Base-by-base conservation (phyloP, 352 stramenopile species). In the Phytopythium litorale region DNA sequence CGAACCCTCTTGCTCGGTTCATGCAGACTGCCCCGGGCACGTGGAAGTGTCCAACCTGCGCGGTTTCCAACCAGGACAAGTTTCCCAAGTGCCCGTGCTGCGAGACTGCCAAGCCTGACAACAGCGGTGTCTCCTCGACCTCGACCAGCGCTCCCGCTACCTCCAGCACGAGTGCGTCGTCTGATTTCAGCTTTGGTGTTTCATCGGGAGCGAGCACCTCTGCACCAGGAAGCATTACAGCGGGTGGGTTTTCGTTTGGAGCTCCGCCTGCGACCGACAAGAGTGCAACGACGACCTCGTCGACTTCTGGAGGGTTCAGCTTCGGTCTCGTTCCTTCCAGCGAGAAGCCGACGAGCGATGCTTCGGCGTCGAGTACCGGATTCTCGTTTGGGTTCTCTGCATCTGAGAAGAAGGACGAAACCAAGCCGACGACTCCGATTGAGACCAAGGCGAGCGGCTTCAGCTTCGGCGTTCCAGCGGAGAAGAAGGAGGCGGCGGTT, bases 31-130 rank as follows among this genome's bases (percentile, higher is more conserved):
- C 72, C 11, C 67, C 78, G n/a, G 86, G 84, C 38, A 86, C 83
- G 58, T 95, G 86, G 86, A 92, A 87, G 53, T 95, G 86, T 32
- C 79, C 86, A n/a, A 83, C 69, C 48, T 95, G 86, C 63, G 72
- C 78, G 37, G 86, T 95, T 4, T 75, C 76, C 28, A 95, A 95
- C 49, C 71, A 80, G 25, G 60, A 62, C 7, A 76, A 71, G 2
- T 71, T 77, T 48, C 52, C 62, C 12, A 93, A 95, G 68, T 95
- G 86, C 56, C 86, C 86, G 18, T 95, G 86, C 63, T 95, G 85
- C 40, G 85, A 94, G 43, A 84, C 78, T 7, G 56, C 70, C 15
- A 70, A 68, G 16, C 60, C 61, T 30, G 25, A 51, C 50, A 63
- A 53, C 54, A 35, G 75, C 58, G 60, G 64, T 60, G 62, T n/a